These are phyloP conservation scores for Akanthomyces lecanii DNA, from an alignment of 2,329 filamentous ascomycete species.

Conservation along the genomic window DNA sequence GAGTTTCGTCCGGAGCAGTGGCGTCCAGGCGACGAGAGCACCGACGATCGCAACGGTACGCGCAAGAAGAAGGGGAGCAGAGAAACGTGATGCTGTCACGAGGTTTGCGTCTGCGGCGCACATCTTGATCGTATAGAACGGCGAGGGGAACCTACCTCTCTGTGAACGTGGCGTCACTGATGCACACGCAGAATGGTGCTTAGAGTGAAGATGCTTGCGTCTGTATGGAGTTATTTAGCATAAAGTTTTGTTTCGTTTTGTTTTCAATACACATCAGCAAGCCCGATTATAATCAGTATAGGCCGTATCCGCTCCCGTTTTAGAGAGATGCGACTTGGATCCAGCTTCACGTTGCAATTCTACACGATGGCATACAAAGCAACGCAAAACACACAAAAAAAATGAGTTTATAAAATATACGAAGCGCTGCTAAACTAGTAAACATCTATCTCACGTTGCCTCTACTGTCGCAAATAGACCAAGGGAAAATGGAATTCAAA, in stretches of 20 bases:
- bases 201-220: background rate
- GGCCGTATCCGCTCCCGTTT: background rate
- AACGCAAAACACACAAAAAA: no score
- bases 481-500: background rate
- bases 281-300: background rate
- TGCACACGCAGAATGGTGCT: background rate
- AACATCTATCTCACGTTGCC: no score
- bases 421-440: no score
- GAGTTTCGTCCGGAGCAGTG: slow-evolving; percentile 45
- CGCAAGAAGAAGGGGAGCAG: slow-evolving; percentile 4
- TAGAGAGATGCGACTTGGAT: background rate
- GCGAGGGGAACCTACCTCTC: background rate
- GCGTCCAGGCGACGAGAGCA: slow-evolving; percentile 38
- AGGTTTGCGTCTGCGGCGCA: no score
- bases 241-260: background rate
- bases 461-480: background rate
- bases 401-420: no score
- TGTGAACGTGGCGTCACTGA: background rate
- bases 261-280: slow-evolving; percentile 1
- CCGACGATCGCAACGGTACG: slow-evolving; percentile 25
- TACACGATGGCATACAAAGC: no score
- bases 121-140: no score
- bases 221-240: background rate
- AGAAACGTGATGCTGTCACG: background rate
- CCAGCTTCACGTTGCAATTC: background rate